These are phyloP conservation scores for Dictyophora rubrovolvata DNA, from an alignment of 768 basidiomycete species.

Conservation along the genomic window DNA sequence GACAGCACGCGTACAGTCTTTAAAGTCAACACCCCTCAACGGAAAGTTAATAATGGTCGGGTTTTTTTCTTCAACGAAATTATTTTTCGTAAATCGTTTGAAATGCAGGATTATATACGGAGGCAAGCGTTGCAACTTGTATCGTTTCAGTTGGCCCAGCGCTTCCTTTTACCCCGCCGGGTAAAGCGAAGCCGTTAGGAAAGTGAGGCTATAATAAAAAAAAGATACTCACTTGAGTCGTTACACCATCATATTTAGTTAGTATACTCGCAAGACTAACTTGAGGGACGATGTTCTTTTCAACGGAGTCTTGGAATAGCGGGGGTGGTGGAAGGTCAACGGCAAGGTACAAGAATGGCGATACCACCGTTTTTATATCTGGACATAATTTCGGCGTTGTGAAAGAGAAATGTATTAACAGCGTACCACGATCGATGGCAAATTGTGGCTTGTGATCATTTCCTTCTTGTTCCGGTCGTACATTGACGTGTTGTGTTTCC, in stretches of 20 bases:
- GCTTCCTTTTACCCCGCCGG: constrained; percentile 50
- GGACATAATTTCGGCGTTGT: constrained; percentile 1
- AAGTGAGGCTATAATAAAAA: background rate
- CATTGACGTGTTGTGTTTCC: constrained; percentile 87
- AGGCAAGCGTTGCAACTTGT: constrained; percentile 83
- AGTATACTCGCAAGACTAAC: constrained; percentile 84
- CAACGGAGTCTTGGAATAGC: constrained; percentile 88
- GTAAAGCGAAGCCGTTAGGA: background rate
- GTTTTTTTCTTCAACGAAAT: constrained; percentile 97
- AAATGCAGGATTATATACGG: constrained; percentile 90
- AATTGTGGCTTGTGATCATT: constrained; percentile 79
- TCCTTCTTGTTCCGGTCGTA: constrained; percentile 69
- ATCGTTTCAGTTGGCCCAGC: constrained; percentile 72
- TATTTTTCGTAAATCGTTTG: constrained; percentile 94
- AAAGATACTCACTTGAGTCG: constrained; percentile 58
- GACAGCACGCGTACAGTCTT: constrained; percentile 58
- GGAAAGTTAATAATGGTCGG: constrained; percentile 99
- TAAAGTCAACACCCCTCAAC: constrained; percentile 83
- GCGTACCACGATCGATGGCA: constrained; percentile 84
- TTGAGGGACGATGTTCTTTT: constrained; percentile 99
- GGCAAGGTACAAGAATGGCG: constrained; percentile 93
- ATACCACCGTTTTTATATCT: constrained; percentile 80
- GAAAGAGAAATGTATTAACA: constrained; percentile 9
- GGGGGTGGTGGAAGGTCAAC: constrained; percentile 97
- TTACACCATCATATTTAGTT: constrained; percentile 87